These are phyloP conservation scores for Hypoxylon intermedium DNA, from an alignment of 495 filamentous ascomycete species.

Conservation along the genomic window DNA sequence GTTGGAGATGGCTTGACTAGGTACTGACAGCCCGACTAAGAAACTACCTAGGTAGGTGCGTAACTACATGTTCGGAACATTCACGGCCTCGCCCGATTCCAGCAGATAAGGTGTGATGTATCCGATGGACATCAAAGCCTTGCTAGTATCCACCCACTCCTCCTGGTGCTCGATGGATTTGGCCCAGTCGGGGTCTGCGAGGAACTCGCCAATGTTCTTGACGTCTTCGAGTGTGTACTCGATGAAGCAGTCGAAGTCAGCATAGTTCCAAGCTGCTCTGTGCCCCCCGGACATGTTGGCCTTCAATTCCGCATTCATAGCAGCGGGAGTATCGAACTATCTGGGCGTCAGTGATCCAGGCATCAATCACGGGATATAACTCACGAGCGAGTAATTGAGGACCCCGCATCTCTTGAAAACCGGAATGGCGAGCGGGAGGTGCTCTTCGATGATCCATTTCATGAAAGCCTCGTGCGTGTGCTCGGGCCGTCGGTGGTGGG, in stretches of 20 bases:
- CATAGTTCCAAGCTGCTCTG: slow-evolving; percentile 39
- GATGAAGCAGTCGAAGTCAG: slow-evolving; percentile 46
- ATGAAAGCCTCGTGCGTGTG: slow-evolving; percentile 46
- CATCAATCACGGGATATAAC: slow-evolving; percentile 7
- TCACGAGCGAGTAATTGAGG: slow-evolving; percentile 36
- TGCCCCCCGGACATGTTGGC: slow-evolving; percentile 16
- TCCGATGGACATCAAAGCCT: slow-evolving; percentile 39
- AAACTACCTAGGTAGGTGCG: neutral
- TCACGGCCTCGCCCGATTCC: slow-evolving; percentile 26
- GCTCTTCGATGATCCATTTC: slow-evolving; percentile 44
- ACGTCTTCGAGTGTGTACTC: slow-evolving; percentile 37
- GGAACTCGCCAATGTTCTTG: slow-evolving; percentile 32
- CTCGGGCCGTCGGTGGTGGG: slow-evolving; percentile 39
- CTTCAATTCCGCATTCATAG: slow-evolving; percentile 36
- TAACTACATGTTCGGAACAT: slow-evolving; percentile 1
- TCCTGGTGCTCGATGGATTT: slow-evolving; percentile 38
- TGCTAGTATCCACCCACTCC: slow-evolving; percentile 40
- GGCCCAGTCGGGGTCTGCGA: slow-evolving; percentile 42
- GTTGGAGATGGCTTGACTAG: neutral
- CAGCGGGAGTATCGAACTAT: slow-evolving; percentile 43
- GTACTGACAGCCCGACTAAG: too few relatives aligned
- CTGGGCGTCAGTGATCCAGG: neutral
- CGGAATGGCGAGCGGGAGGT: slow-evolving; percentile 43
- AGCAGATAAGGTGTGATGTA: slow-evolving; percentile 34
- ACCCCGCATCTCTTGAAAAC: slow-evolving; percentile 44